A percentile compares a stretch with the other conserved stretches of the same genome.
phyloP scores from a whole-genome alignment of 148 eudicot species.

The Rhododendron simsii region DNA sequence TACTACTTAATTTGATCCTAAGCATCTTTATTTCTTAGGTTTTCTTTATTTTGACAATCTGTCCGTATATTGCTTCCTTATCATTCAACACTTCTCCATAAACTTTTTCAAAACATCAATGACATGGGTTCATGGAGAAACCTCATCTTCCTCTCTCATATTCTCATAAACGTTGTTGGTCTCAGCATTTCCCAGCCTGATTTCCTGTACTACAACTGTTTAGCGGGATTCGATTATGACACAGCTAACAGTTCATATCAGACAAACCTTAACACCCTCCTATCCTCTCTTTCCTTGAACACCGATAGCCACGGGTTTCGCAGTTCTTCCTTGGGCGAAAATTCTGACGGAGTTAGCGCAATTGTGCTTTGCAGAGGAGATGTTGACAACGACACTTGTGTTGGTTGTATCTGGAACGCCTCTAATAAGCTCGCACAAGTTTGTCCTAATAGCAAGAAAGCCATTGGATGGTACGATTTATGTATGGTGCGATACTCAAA shows the following conservation, averaged over 20 bases:
- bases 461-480: slow-evolving; percentile 15
- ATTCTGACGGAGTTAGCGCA: not conserved
- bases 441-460: not conserved
- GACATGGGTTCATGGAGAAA: not conserved
- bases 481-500: slow-evolving; percentile 28
- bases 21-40: not conserved
- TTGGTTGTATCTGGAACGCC: not conserved
- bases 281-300: slow-evolving; percentile 34
- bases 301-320: slow-evolving; percentile 31
- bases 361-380: not conserved
- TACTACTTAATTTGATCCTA: not conserved
- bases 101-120: not conserved
- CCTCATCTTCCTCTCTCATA: not conserved
- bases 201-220: not conserved
- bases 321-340: slow-evolving; percentile 5
- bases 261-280: slow-evolving; percentile 32
- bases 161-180: not conserved
- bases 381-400: not conserved
- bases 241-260: slow-evolving; percentile 19
- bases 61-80: not conserved
- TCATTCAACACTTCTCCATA: not conserved
- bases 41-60: no score
- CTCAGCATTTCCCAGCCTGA: not conserved
- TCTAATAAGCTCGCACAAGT: not conserved
- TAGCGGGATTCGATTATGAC: slow-evolving; percentile 15